Base-by-base conservation (phyloP, 768 basidiomycete genomes). In the Pleurotus eryngii region DNA sequence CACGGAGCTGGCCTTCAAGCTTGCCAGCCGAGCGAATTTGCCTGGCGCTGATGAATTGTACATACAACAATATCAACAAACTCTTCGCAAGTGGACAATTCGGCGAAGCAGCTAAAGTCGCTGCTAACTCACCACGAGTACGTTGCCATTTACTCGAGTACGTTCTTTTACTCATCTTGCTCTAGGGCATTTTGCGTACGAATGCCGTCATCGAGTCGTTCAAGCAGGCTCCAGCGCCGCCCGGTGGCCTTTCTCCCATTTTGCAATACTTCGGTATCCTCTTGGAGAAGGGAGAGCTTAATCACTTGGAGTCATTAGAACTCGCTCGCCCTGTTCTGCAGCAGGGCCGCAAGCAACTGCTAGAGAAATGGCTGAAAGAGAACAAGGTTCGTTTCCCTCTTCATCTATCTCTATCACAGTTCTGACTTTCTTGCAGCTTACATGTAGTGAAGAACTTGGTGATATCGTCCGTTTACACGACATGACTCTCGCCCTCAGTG, bases 291-390 rank as follows among this genome's bases (percentile, higher is more conserved):
- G 97, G 97, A 22, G 94, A 97, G 74, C 83, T 99, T 58, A 99
- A 99, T 73, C 94, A 96, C 69, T 83, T 89, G 7, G 97, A 99
- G 71, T 95, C 93, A 12, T 72, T 99, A 30, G 97, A 99, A 70
- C 83, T 99, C 46, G 97, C 97, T 1, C 85, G 95, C 47, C 97
- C 97, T 15, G 97, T 99, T 6, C 76, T 99, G 46, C 89, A 92
- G 63, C 97, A 99, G 74, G 94, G 94, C 37, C 86, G 94, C 70
- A 98, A 99, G 74, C 93, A 98, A 66, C 77, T 98, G 46, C 78
- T 99, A 14, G 97, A 99, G 78, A 98, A 98, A 67, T 99, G 97
- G 97, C 76, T 99, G 60, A 99, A 99, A 74, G 97, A 99, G 80
- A 98, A 97, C 77, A 99, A 98, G 86, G 95, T 88, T 46, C 46